phyloP scores from a whole-genome alignment of 306 rosid genomes.

The Acmispon strigosus region DNA sequence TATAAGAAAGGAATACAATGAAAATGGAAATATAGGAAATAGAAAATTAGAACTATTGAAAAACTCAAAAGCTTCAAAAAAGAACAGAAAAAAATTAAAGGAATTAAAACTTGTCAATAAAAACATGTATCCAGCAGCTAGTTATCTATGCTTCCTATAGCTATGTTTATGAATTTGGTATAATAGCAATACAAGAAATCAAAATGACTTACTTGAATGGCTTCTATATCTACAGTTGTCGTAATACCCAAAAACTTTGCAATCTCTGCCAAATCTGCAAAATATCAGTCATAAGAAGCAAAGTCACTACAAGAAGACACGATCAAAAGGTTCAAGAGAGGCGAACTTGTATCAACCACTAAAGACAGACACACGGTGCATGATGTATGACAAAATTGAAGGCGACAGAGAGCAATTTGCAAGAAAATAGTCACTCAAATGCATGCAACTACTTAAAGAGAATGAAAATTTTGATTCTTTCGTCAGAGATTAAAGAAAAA shows the following conservation, averaged over 20 bases:
- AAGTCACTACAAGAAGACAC: not conserved
- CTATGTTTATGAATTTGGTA: not conserved
- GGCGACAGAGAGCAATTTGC: not conserved
- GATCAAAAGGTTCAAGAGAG: not conserved
- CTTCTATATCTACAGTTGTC: conserved; percentile 72
- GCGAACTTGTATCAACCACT: not conserved
- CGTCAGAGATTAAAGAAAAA: not conserved
- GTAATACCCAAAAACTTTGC: conserved; percentile 87
- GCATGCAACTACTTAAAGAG: not conserved
- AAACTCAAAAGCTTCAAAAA: not conserved
- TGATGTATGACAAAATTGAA: not conserved
- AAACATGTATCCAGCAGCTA: not conserved
- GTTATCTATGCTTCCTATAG: not conserved
- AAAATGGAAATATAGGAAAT: not conserved
- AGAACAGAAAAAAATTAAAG: not conserved
- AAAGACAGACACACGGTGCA: not conserved
- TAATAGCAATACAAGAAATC: not conserved
- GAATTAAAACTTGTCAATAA: not conserved
- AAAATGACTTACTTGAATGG: conserved; percentile 67
- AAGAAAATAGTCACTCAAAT: not conserved
- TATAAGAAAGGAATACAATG: not conserved
- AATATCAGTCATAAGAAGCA: conserved; percentile 11
- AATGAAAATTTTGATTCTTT: not conserved
- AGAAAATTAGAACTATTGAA: not conserved
- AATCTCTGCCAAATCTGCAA: conserved; percentile 85